phyloP scores from a whole-genome alignment of 2,329 filamentous ascomycete species.

The Podosphaera fusca region DNA sequence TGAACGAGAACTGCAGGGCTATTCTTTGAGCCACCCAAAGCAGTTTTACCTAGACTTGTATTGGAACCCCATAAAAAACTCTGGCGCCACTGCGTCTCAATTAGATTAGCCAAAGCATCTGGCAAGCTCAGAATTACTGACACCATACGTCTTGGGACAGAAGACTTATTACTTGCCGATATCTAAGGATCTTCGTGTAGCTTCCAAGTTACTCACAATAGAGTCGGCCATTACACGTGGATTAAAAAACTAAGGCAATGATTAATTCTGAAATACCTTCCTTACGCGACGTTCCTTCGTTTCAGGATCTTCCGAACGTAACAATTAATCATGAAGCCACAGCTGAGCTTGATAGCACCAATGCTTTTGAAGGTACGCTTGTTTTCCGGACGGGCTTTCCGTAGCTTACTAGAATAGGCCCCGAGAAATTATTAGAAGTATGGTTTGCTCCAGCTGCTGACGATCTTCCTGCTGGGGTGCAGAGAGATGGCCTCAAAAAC shows the following conservation, averaged over 20 bases:
- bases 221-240: too few relatives aligned
- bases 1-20: constrained; percentile 35
- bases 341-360: constrained; percentile 77
- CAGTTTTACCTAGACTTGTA: constrained; percentile 42
- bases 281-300: constrained; percentile 64
- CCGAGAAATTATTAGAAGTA: constrained; percentile 93
- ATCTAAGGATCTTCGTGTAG: constrained; percentile 18
- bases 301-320: constrained; percentile 64
- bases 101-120: too few relatives aligned
- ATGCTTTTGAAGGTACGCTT: constrained; percentile 68
- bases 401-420: constrained; percentile 28
- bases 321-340: constrained; percentile 94
- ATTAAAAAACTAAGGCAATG: constrained; percentile 26
- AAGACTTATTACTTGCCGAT: constrained; percentile 3
- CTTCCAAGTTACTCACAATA: constrained; percentile 15
- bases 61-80: constrained; percentile 75
- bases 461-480: constrained; percentile 45
- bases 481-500: constrained; percentile 60
- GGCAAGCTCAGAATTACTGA: background rate
- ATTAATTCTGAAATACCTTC: constrained; percentile 59
- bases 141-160: background rate
- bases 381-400: too few relatives aligned
- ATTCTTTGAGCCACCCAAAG: background rate
- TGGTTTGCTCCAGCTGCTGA: constrained; percentile 77
- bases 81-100: constrained; percentile 5